phyloP scores from a whole-genome alignment of 768 basidiomycete species.

The Boletus fagicola region DNA sequence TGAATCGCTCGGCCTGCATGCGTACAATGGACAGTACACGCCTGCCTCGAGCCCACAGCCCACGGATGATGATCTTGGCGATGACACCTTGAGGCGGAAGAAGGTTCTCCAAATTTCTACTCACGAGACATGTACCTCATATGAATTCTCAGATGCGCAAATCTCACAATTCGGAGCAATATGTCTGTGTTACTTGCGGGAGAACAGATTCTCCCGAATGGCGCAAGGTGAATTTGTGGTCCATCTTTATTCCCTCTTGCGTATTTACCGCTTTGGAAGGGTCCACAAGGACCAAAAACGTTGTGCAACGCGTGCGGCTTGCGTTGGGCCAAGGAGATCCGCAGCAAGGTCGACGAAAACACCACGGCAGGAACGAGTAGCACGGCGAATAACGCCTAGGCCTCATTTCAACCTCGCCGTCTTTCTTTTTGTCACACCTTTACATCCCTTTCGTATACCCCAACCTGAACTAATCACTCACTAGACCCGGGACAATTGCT shows the following conservation, averaged over 20 bases:
- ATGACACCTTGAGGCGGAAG: constrained; percentile 59
- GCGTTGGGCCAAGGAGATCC: constrained; percentile 82
- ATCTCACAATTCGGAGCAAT: constrained; percentile 54
- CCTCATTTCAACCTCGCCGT: not conserved
- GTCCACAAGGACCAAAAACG: constrained; percentile 95
- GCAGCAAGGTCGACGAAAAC: constrained; percentile 41
- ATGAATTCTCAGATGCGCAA: constrained; percentile 34
- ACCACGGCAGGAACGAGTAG: constrained; percentile 23
- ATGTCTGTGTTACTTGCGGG: constrained; percentile 91
- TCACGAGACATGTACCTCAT: constrained; percentile 2
- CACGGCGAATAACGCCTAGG: constrained; percentile 20
- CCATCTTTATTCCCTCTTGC: not conserved
- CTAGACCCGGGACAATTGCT: constrained; percentile 4
- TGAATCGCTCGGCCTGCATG: constrained; percentile 21
- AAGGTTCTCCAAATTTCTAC: constrained; percentile 43
- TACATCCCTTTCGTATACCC: constrained; percentile 2
- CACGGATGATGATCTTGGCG: constrained; percentile 43
- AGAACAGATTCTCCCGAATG: constrained; percentile 97
- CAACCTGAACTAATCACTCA: constrained; percentile 6
- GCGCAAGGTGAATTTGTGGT: constrained; percentile 62
- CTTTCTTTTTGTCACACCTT: not conserved
- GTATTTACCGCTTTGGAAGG: constrained; percentile 45
- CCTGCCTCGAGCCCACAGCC: constrained; percentile 14
- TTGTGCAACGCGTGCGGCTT: constrained; percentile 95
- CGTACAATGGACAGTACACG: constrained; percentile 18